Base-by-base conservation (phyloP, 495 filamentous ascomycete genomes). In the Neurospora pannonica region DNA sequence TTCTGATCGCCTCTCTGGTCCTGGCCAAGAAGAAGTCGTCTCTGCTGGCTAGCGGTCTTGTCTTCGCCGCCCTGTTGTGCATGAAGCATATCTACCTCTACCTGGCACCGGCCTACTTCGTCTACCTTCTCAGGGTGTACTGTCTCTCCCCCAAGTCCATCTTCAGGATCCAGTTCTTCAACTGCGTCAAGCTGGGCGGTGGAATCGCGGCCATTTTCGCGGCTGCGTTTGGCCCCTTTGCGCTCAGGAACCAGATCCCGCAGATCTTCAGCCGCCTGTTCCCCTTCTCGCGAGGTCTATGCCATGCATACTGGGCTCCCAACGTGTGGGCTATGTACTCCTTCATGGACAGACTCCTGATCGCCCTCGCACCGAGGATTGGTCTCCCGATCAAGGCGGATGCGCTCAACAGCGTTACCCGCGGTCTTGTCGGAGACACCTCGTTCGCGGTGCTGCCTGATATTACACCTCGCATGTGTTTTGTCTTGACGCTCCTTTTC, bases 21-120 rank as follows among this genome's bases (percentile, higher is more conserved):
- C 82, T 94, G 72, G 93, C 93, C 3, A 90, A 93, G 43, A 90
- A 92, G 71, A 89, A 88, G 75, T 93, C 93, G 5, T 93, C 91
- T 0, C 85, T 95, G 15, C 89, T 98, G 10, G 82, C 83, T 62
- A 94, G 94, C 70, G 95, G 94, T 2, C 85, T 97, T 5, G 77
- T 93, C 1, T 99, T 99, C 77, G 95, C 95, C 5, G 86, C 86
- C 3, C 85, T 99, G 9, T 82, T 99, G 73, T 98, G 95, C 86
- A 87, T 98, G 79, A 99, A 99, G 83, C 96, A 99, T 81, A 99
- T 99, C 48, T 98, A 98, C 82, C 92, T 98, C 39, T 99, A 99
- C 79, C 90, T 99, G 3, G 93, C 96, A 1, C 94, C 97, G 21
- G 96, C 96, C 31, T 99, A 97, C 86, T 98, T 99, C 77, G 93